phyloP scores from a whole-genome alignment of 2,329 filamentous ascomycete species.

The Talaromyces sp. region DNA sequence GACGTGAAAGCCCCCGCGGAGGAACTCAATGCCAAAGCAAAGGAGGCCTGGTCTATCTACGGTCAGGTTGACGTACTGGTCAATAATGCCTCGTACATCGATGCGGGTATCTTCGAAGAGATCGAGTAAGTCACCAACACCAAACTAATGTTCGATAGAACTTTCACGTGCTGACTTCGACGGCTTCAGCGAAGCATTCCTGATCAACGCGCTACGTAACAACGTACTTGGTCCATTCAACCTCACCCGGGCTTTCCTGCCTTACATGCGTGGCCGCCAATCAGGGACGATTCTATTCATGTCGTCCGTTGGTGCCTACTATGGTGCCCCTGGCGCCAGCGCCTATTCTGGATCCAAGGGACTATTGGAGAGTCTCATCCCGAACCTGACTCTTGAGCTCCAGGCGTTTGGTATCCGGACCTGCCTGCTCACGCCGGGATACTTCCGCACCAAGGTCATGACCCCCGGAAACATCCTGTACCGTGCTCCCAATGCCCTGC shows the following conservation, averaged over 20 bases:
- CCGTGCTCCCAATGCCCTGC: background rate
- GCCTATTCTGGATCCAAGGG: constrained; percentile 45
- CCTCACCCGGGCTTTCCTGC: constrained; percentile 33
- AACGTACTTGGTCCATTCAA: constrained; percentile 41
- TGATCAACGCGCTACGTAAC: constrained; percentile 15
- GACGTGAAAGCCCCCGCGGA: background rate
- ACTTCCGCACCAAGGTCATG: constrained; percentile 50
- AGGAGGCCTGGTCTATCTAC: background rate
- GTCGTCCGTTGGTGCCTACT: constrained; percentile 45
- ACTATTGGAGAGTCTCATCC: constrained; percentile 42
- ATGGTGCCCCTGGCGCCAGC: constrained; percentile 26
- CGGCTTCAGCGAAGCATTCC: background rate
- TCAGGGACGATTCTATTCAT: constrained; percentile 41
- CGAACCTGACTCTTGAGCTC: constrained; percentile 42
- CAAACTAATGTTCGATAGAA: background rate
- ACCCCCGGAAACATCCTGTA: constrained; percentile 17
- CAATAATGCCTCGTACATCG: constrained; percentile 1
- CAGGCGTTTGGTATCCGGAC: constrained; percentile 29
- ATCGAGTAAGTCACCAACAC: background rate
- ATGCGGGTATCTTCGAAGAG: background rate
- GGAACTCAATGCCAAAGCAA: background rate
- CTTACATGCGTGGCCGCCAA: constrained; percentile 30
- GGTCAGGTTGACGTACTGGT: background rate
- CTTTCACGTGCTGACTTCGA: background rate
- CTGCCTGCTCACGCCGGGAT: constrained; percentile 48